Conservation (phyloP, 345 rosid species). For the Camelina hispida region DNA sequence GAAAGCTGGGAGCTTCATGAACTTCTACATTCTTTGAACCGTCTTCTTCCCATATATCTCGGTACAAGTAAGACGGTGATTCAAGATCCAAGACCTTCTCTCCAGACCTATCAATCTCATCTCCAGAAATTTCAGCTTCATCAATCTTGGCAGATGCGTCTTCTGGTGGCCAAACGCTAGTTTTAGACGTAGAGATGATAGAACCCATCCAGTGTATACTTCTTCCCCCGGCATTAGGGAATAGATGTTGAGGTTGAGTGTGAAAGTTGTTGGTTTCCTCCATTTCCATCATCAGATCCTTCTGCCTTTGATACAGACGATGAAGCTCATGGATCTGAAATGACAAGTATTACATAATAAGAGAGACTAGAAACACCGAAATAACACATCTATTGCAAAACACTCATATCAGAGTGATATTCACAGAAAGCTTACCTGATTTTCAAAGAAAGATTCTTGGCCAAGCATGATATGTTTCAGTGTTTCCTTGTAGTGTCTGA, state of each 20-base stretch:
- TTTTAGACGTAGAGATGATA: slow-evolving; percentile 33
- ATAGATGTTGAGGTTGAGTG: slow-evolving; percentile 10
- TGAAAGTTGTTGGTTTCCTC: slow-evolving; percentile 28
- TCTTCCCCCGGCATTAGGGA: slow-evolving; percentile 18
- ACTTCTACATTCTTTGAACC: slow-evolving; percentile 31
- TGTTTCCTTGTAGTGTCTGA: slow-evolving; percentile 42
- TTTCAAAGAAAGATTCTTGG: slow-evolving; percentile 55
- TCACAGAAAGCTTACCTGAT: slow-evolving; percentile 49
- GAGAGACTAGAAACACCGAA: background rate
- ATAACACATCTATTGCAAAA: background rate
- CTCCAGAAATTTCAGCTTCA: slow-evolving; percentile 13
- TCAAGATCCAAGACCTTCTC: slow-evolving; percentile 58
- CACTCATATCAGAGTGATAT: background rate
- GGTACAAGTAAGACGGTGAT: slow-evolving; percentile 47
- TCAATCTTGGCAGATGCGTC: slow-evolving; percentile 10
- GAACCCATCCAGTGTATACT: slow-evolving; percentile 20
- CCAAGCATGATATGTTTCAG: slow-evolving; percentile 56
- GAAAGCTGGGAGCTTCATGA: slow-evolving; percentile 9
- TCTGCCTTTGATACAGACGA: slow-evolving; percentile 56
- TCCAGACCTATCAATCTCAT: slow-evolving; percentile 42
- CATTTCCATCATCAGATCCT: slow-evolving; percentile 53
- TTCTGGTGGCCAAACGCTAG: slow-evolving; percentile 15
- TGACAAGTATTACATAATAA: slow-evolving; percentile 18
- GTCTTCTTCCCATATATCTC: slow-evolving; percentile 48
- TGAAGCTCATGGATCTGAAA: slow-evolving; percentile 60